Conservation (phyloP, 768 basidiomycete species). For the Termitomyces sp. region DNA sequence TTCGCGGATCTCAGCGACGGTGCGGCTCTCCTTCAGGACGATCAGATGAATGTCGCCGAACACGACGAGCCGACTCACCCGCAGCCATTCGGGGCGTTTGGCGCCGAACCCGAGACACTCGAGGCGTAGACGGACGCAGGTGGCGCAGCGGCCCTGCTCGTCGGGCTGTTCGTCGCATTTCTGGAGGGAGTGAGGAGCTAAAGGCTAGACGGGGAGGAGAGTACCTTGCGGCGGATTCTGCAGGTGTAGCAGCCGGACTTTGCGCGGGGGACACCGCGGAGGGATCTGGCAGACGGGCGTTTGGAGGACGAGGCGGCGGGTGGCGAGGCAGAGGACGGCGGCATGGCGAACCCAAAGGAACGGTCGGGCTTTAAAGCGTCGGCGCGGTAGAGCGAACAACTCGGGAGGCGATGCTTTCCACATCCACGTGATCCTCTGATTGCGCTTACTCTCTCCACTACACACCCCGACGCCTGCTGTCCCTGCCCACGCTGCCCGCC, state of each 20-base stretch:
- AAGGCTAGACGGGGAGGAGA: too few species aligned
- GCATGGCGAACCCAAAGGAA: background rate
- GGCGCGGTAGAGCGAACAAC: too few species aligned
- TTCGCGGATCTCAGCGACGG: constrained; percentile 7
- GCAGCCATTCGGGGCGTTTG: constrained; percentile 81
- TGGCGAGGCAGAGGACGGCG: constrained; percentile 1
- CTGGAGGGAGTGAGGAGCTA: constrained; percentile 27
- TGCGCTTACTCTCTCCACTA: too few species aligned
- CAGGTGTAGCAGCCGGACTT: constrained; percentile 90
- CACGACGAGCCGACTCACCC: too few species aligned
- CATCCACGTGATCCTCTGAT: too few species aligned
- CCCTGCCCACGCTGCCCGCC: too few species aligned
- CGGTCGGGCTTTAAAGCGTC: too few species aligned
- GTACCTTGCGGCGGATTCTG: constrained; percentile 79
- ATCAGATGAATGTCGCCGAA: background rate
- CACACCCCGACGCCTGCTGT: too few species aligned
- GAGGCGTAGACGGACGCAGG: constrained; percentile 72
- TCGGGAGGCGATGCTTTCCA: too few species aligned
- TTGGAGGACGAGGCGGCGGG: background rate
- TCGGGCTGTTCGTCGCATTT: constrained; percentile 81
- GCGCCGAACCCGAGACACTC: constrained; percentile 84
- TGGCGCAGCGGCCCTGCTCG: constrained; percentile 59
- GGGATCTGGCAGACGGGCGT: background rate
- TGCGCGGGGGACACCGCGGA: constrained; percentile 38
- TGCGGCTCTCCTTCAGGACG: constrained; percentile 6